A percentile compares a stretch with the other conserved stretches of the same genome.
Evolutionary conservation across 2,329 filamentous ascomycete species (phyloP).

Genomic region (Apiospora saccharicola): DNA sequence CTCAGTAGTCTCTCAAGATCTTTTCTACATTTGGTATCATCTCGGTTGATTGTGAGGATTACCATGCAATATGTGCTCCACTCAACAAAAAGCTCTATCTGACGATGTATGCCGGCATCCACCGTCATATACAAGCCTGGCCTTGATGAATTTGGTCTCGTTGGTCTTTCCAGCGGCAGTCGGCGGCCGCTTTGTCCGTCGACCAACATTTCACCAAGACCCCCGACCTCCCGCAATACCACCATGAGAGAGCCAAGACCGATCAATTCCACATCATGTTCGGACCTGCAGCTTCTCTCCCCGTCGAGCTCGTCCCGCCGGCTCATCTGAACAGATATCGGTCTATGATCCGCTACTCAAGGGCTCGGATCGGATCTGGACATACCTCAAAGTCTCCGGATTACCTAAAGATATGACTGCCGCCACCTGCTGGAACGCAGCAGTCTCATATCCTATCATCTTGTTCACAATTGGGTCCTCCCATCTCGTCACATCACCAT

Average conservation of each 20-base stretch:
- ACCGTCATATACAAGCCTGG: background rate
- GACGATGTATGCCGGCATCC: constrained; percentile 3
- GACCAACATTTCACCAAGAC: background rate
- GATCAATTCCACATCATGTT: background rate
- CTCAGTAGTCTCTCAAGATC: background rate
- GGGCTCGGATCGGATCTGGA: background rate
- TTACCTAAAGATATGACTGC: background rate
- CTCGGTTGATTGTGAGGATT: background rate
- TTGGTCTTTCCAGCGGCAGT: background rate
- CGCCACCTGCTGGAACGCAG: background rate
- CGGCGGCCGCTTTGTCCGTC: background rate
- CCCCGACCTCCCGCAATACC: background rate
- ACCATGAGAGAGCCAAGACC: background rate
- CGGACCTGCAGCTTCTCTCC: background rate
- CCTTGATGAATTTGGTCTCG: background rate
- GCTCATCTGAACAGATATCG: background rate
- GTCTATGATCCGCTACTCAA: background rate
- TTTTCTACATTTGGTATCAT: no score
- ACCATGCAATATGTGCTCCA: background rate
- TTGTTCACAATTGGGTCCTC: background rate
- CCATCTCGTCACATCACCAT: background rate
- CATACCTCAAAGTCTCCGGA: background rate
- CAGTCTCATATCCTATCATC: background rate
- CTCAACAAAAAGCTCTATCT: background rate
- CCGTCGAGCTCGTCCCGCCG: background rate